phyloP scores from a whole-genome alignment of 2,329 filamentous ascomycete species.

The Geosmithia putterillii region DNA sequence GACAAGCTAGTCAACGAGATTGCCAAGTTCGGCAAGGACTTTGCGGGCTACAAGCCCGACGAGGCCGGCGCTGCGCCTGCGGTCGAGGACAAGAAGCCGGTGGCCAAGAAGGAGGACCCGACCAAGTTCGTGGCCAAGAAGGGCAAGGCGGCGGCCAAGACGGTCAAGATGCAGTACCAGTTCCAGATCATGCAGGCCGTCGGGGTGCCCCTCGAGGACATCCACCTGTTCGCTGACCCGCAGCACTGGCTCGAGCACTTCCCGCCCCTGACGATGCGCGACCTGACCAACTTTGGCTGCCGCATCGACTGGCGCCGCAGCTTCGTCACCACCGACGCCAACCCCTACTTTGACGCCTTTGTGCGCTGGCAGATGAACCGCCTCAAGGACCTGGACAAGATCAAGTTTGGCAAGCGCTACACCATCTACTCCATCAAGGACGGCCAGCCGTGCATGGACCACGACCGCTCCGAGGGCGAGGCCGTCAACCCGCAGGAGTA shows the following conservation, averaged over 20 bases:
- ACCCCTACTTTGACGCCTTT: constrained; percentile 93
- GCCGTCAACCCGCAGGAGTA: constrained; percentile 74
- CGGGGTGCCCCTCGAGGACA: constrained; percentile 77
- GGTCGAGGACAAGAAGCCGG: constrained; percentile 33
- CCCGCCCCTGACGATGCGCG: constrained; percentile 45
- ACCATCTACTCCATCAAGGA: constrained; percentile 60
- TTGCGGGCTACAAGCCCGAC: constrained; percentile 57
- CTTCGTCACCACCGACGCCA: constrained; percentile 91
- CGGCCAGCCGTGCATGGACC: constrained; percentile 33
- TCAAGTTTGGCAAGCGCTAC: constrained; percentile 86
- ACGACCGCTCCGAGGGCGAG: constrained; percentile 33
- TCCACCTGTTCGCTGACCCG: constrained; percentile 88
- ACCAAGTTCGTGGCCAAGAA: constrained; percentile 91
- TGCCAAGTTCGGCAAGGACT: constrained; percentile 75
- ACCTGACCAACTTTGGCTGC: constrained; percentile 74
- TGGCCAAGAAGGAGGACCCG: constrained; percentile 59
- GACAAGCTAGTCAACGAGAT: constrained; percentile 91
- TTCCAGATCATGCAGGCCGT: constrained; percentile 92
- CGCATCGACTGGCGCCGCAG: constrained; percentile 73
- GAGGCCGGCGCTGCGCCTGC: constrained; percentile 31
- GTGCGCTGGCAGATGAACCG: constrained; percentile 96
- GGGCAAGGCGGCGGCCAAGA: constrained; percentile 82
- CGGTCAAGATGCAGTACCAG: constrained; percentile 87
- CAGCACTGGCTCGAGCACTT: constrained; percentile 87
- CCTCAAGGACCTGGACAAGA: constrained; percentile 78